Base-by-base conservation (phyloP, 1,284 basidiomycete genomes). In the Tilletia setariae region DNA sequence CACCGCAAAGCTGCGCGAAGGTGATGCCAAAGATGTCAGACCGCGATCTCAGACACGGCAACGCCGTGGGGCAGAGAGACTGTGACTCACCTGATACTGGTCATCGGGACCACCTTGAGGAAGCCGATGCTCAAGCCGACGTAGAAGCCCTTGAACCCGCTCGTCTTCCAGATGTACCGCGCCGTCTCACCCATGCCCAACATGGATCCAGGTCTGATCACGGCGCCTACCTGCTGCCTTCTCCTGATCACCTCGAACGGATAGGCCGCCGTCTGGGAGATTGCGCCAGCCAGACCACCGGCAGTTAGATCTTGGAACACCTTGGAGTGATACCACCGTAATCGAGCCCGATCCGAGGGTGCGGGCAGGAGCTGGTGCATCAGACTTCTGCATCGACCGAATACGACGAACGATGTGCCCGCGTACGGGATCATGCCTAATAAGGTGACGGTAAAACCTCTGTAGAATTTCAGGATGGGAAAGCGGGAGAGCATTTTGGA, bases 21-120 rank as follows among this genome's bases (percentile, higher is more conserved):
- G 16, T 6, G 61, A 19, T 19, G 11, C 25, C n/a, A n/a, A 44
- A 59, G 51, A n/a, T 13, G 65, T 47, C 25, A 53, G 65, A 19
- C 2, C 19, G 51, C 53, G 8, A 11, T 15, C 16, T 23, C 4
- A 16, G 44, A 65, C 2, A 23, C 19, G 64, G 43, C 35, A 11
- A 40, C 13, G 13, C 23, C 25, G 32, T 16, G n/a, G 8, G 16
- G 21, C 16, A 3, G 64, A 16, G 32, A 8, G 46, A 23, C 9
- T 16, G n/a, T 8, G n/a, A 70, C 70, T 67, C 61, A 72, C 43
- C 68, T 73, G 47, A 82, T 79, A 64, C 77, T 78, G 19, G 91
- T 96, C 94, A 98, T 97, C 15, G 95, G 95, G 65, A 98, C 87
- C n/a, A 97, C 90, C 85, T 98, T 98, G 68, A 98, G 79, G 84